A percentile compares a stretch with the other conserved stretches of the same genome.
phyloP scores from a whole-genome alignment of 495 filamentous ascomycete species.

The Penicillium turbatum region DNA sequence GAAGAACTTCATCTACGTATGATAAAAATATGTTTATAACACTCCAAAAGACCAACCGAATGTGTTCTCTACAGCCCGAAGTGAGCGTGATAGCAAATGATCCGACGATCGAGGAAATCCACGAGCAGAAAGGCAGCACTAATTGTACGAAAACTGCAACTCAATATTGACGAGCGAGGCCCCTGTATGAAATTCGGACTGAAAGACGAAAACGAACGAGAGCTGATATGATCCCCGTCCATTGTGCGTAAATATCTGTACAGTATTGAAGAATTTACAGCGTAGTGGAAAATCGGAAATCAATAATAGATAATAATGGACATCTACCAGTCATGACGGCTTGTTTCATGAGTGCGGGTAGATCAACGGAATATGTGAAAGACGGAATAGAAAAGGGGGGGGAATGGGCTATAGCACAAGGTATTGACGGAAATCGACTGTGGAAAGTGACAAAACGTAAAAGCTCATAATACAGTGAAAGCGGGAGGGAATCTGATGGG shows the following conservation, averaged over 20 bases:
- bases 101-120: no score
- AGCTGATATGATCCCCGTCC: no score
- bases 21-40: no score
- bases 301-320: not conserved
- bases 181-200: no score
- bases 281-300: not conserved
- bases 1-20: no score
- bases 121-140: no score
- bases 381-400: slow-evolving; percentile 8
- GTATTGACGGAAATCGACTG: slow-evolving; percentile 24
- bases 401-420: slow-evolving; percentile 18
- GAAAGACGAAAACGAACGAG: no score
- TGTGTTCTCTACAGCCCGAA: no score
- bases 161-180: no score
- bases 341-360: slow-evolving; percentile 9
- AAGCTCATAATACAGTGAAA: slow-evolving; percentile 54
- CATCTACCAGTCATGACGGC: slow-evolving; percentile 21
- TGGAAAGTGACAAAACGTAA: slow-evolving; percentile 18
- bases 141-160: no score
- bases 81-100: no score
- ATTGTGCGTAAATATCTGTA: slow-evolving; percentile 8
- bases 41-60: no score
- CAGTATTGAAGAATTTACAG: slow-evolving; percentile 17
- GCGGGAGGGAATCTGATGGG: slow-evolving; percentile 22
- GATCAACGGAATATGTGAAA: slow-evolving; percentile 21